These are phyloP conservation scores for Thelonectria blattea DNA, from an alignment of 2,329 filamentous ascomycete genomes.

Conservation along the genomic window DNA sequence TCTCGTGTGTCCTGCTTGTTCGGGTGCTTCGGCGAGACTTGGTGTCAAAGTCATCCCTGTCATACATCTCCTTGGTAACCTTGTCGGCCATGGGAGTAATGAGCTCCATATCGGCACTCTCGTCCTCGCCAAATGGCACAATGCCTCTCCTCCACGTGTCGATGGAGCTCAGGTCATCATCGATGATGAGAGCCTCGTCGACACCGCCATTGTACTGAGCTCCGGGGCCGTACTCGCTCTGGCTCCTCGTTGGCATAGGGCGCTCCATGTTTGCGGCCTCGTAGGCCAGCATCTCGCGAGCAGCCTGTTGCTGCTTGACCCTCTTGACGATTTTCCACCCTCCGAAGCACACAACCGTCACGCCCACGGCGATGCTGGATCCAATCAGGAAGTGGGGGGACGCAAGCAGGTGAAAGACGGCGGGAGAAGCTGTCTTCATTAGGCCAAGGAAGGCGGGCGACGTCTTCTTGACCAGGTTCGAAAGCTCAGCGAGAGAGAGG, in stretches of 20 bases:
- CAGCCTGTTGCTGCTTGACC: slow-evolving; percentile 58
- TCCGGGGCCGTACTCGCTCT: slow-evolving; percentile 41
- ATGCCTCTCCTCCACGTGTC: slow-evolving; percentile 66
- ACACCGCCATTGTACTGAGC: slow-evolving; percentile 51
- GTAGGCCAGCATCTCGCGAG: slow-evolving; percentile 40
- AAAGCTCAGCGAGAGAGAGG: slow-evolving; percentile 89
- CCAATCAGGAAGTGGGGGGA: slow-evolving; percentile 95
- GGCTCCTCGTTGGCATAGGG: slow-evolving; percentile 37
- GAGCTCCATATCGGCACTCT: slow-evolving; percentile 59
- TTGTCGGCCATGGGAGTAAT: slow-evolving; percentile 63
- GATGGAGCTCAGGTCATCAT: slow-evolving; percentile 64
- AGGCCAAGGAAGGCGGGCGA: slow-evolving; percentile 78
- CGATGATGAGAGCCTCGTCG: slow-evolving; percentile 63
- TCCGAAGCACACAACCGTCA: slow-evolving; percentile 95
- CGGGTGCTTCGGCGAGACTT: slow-evolving; percentile 44
- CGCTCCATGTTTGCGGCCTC: slow-evolving; percentile 34
- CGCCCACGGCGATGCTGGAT: slow-evolving; percentile 83
- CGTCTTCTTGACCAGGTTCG: slow-evolving; percentile 80
- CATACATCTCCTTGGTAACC: slow-evolving; percentile 46
- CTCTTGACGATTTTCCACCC: slow-evolving; percentile 97
- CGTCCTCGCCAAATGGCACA: slow-evolving; percentile 52
- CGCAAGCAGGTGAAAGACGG: slow-evolving; percentile 83
- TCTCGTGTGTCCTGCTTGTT: slow-evolving; percentile 41
- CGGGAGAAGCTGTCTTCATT: slow-evolving; percentile 82
- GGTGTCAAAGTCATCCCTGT: slow-evolving; percentile 49